Evolutionary conservation across 495 filamentous ascomycete genomes (phyloP), one percentile per base, ranked within the genome.

Genomic region (Annulohypoxylon stygium): DNA sequence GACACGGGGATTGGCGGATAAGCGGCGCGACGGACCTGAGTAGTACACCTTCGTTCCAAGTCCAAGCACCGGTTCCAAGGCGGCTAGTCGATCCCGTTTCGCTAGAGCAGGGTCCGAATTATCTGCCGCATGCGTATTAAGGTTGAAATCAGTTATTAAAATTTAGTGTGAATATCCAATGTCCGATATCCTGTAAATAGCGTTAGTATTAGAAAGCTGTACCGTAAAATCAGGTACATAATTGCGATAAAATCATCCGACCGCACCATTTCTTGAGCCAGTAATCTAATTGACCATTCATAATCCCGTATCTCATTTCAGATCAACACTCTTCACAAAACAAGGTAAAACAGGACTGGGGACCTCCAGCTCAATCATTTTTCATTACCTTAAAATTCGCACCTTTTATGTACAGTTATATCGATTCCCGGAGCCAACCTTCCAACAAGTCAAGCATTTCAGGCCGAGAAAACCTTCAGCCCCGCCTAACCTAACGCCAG

Each of bases 401-500:
- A 60, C 20, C 30, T 30, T 60, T 60, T 71, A 74, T 75, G 54
- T 78, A 78, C 69, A 76, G 33, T 69, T 65, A 68, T 61, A 75
- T 67, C 67, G 23, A 69, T 60, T 60, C 70, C 74, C 62, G 61
- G 53, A 61, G 61, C 37, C 62, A 36, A 48, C 55, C 47, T 64
- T 54, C 64, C 67, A 51, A 45, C 50, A 53, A 53, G 72, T 64
- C 53, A 41, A 61, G 58, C 57, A 74, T 63, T 74, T 63, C 41
- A 16, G 62, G 67, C 71, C 50, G 68, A 61, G 51, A 33, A 65
- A 65, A 70, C 73, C 59, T 37, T 37, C 59, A 55, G 54, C 67
- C 70, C 65, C 69, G 51, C 75, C 77, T 45, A 67, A 67, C 73
- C 73, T 66, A 78, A 78, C 77, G 77, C 77, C 77, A 70, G 71